Conservation (phyloP, 2,329 filamentous ascomycete species). For the Alternaria arbusti region DNA sequence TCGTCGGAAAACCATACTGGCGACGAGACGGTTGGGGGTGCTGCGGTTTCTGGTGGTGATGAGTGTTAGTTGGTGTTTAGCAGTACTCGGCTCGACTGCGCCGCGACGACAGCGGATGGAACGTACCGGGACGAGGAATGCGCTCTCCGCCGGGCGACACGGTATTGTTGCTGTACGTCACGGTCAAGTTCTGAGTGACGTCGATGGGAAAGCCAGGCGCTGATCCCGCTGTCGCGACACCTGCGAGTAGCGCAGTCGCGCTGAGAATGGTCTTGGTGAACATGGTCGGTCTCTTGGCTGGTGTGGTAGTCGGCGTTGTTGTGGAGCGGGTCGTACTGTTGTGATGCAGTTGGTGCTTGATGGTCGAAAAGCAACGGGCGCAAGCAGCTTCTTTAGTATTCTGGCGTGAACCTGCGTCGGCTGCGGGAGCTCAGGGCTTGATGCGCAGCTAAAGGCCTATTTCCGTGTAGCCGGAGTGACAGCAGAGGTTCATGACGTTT, state of each 20-base stretch:
- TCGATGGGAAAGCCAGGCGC: conserved; percentile 41
- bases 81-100: neutral
- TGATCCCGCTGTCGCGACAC: conserved; percentile 24
- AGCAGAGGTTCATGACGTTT: neutral
- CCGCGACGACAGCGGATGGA: neutral
- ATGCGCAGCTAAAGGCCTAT: neutral
- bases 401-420: neutral
- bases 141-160: conserved; percentile 43
- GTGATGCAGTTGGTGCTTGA: neutral
- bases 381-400: neutral
- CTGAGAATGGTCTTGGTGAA: conserved; percentile 18
- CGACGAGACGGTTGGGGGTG: conserved; percentile 30
- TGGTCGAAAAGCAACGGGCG: neutral
- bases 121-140: conserved; percentile 39
- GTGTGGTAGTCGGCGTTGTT: neutral
- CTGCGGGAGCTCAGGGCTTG: neutral
- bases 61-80: neutral
- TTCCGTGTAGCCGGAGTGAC: neutral
- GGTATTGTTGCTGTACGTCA: conserved; percentile 41
- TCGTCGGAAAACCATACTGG: conserved; percentile 21
- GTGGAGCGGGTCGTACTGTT: neutral
- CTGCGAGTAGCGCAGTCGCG: conserved; percentile 19
- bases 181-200: conserved; percentile 22
- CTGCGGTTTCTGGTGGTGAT: conserved; percentile 29
- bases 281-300: conserved; percentile 12